phyloP scores from a whole-genome alignment of 352 stramenopile species.

The Blastocystis sp. region DNA sequence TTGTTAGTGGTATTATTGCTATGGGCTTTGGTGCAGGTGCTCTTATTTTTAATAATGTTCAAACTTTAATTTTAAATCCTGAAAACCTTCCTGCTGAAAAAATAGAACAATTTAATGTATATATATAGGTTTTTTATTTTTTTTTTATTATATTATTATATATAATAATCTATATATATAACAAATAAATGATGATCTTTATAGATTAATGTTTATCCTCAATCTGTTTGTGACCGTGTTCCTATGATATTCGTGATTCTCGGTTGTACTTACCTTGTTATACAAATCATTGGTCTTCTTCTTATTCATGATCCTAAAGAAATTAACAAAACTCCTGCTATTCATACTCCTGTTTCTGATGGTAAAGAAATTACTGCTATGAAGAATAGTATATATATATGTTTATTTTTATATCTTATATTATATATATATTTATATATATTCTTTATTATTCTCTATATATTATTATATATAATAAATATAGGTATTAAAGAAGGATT shows the following conservation, averaged over 20 bases:
- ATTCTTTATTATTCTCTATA: not conserved
- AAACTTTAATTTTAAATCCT: conserved; percentile 27
- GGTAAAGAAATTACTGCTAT: no score
- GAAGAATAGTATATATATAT: conserved; percentile 18
- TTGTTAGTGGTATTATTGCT: conserved; percentile 28
- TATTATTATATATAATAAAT: not conserved
- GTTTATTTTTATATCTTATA: not conserved
- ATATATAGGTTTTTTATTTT: no score
- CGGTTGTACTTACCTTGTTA: conserved; percentile 1
- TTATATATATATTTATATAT: not conserved
- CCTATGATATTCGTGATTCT: conserved; percentile 18
- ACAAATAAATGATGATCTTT: no score
- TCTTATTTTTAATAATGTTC: conserved; percentile 32
- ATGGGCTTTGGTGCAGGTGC: conserved; percentile 27
- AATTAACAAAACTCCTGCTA: no score
- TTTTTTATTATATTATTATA: no score
- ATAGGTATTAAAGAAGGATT: not conserved
- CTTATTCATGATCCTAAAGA: conserved; percentile 18
- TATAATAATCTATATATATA: no score
- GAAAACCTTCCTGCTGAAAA: no score
- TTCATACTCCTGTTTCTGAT: no score
- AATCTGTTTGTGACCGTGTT: not conserved
- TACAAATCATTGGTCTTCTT: conserved; percentile 20
- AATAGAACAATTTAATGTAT: no score
- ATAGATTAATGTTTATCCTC: conserved; percentile 29